These are phyloP conservation scores for Vitis labrusca DNA, from an alignment of 164 flowering plant genomes.

Conservation along the genomic window DNA sequence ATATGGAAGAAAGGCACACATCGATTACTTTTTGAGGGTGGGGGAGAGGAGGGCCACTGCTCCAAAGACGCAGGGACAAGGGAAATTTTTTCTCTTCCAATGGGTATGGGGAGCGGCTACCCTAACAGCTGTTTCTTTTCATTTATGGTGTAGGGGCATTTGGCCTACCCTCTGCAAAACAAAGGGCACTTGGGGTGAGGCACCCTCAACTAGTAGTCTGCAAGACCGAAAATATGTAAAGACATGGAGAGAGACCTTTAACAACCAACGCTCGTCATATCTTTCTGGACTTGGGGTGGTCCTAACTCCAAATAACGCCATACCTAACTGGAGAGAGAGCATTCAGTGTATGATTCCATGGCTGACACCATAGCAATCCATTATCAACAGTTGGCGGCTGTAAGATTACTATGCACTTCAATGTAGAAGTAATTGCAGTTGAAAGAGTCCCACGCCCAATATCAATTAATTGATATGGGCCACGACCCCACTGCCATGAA, in stretches of 20 bases:
- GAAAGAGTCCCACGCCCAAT: no score
- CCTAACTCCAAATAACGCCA: no score
- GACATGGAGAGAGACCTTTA: neutral
- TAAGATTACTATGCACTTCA: no score
- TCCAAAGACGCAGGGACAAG: neutral
- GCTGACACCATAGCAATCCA: no score
- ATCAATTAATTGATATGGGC: no score
- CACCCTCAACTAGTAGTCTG: neutral
- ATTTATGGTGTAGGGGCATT: neutral
- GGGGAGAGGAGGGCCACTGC: neutral
- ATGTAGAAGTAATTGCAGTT: no score
- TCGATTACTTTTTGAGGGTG: neutral
- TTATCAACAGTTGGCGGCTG: no score
- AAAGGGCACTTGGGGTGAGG: neutral
- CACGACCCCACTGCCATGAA: no score
- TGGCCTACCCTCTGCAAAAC: neutral
- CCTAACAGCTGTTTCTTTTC: neutral
- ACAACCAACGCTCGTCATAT: no score
- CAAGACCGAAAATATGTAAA: neutral
- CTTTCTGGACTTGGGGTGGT: no score
- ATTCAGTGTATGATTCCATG: no score
- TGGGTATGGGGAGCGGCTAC: neutral
- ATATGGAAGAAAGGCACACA: neutral
- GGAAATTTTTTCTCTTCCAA: neutral
- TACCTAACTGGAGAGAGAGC: no score